Conservation (phyloP, 2,329 filamentous ascomycete genomes). For the Ilyonectria sp. region DNA sequence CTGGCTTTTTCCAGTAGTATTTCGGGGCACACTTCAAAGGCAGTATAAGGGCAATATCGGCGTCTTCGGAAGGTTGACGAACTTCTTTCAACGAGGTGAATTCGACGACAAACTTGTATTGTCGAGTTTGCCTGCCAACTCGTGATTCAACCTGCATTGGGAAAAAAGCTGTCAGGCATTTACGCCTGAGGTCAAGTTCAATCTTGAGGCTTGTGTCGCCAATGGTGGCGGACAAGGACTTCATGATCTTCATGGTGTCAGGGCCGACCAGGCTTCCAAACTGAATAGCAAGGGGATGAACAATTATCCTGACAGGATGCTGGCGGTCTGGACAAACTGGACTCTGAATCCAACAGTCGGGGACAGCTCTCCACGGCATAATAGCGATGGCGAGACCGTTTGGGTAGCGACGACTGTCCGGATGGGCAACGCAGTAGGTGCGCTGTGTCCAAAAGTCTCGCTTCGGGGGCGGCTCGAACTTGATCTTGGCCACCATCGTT, state of each 20-base stretch:
- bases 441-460: constrained; percentile 65
- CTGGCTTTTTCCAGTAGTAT: constrained; percentile 59
- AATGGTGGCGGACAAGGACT: constrained; percentile 43
- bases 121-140: constrained; percentile 30
- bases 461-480: constrained; percentile 71
- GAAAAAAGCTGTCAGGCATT: constrained; percentile 52
- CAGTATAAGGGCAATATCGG: constrained; percentile 60
- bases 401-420: constrained; percentile 38
- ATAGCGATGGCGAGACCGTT: constrained; percentile 41
- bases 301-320: constrained; percentile 55
- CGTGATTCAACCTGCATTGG: constrained; percentile 37
- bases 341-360: constrained; percentile 37
- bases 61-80: constrained; percentile 50
- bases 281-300: constrained; percentile 65
- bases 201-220: constrained; percentile 43
- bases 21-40: constrained; percentile 64
- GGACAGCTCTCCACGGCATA: constrained; percentile 4
- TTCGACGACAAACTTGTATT: constrained; percentile 61
- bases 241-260: constrained; percentile 72
- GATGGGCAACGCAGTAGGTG: constrained; percentile 47
- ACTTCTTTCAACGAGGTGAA: constrained; percentile 64
- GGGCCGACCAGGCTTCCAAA: constrained; percentile 74
- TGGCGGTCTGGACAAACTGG: constrained; percentile 35
- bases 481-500: constrained; percentile 60
- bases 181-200: constrained; percentile 50